Conservation (phyloP, 805 yeast species). For the Yarrowia sp. region DNA sequence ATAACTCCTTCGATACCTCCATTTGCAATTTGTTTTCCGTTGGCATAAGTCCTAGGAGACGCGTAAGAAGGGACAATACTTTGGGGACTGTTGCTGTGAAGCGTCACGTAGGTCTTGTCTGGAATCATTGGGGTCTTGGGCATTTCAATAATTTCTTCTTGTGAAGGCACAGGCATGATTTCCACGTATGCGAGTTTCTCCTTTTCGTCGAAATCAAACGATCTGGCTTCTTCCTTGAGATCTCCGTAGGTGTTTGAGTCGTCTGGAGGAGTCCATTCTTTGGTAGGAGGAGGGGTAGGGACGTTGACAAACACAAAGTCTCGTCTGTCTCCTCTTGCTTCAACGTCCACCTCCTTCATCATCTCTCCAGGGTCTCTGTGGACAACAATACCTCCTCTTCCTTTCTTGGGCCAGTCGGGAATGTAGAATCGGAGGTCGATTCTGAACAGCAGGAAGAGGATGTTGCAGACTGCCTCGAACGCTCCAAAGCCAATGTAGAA, state of each 20-base stretch:
- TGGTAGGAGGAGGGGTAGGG: not conserved
- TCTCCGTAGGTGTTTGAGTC: not conserved
- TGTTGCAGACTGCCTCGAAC: conserved; percentile 63
- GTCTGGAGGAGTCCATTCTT: conserved; percentile 2
- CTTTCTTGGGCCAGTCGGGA: conserved; percentile 63
- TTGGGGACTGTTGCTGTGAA: not conserved
- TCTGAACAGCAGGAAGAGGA: conserved; percentile 66
- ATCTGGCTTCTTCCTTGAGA: not conserved
- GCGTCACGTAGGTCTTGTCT: not conserved
- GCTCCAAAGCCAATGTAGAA: conserved; percentile 74
- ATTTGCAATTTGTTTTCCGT: not conserved
- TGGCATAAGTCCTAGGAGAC: not conserved
- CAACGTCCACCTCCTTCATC: not conserved
- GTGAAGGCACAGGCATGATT: not conserved
- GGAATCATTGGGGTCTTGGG: not conserved
- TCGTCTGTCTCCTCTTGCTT: not conserved
- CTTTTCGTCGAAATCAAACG: conserved; percentile 7
- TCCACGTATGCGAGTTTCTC: not conserved
- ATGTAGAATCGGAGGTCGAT: conserved; percentile 80
- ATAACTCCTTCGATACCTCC: not conserved
- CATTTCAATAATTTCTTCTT: not conserved
- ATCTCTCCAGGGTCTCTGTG: not conserved
- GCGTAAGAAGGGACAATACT: not conserved
- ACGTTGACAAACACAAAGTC: conserved; percentile 14
- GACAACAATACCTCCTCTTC: conserved; percentile 59